Percentiles rank a stretch among this genome's conserved stretches.
Conservation (phyloP, 768 basidiomycete genomes). For the Grammothele lineata region DNA sequence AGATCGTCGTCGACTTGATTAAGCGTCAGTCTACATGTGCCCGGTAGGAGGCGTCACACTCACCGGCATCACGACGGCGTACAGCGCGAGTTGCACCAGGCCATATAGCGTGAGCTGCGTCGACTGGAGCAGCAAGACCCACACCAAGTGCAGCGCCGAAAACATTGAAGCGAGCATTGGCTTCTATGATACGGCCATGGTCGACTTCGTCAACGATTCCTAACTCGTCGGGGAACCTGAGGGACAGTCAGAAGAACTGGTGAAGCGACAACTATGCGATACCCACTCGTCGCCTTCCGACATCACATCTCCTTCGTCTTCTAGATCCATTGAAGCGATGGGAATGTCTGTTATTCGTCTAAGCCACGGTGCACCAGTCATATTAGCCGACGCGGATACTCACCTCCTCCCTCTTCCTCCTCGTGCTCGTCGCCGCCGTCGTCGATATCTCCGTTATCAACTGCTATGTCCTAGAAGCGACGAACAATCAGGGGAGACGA, state of each 20-base stretch:
- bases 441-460: slow-evolving; percentile 31
- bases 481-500: too few species aligned
- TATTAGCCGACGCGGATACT: too few species aligned
- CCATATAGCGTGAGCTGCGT: slow-evolving; percentile 26
- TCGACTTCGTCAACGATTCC: slow-evolving; percentile 37
- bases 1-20: slow-evolving; percentile 54
- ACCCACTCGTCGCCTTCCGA: slow-evolving; percentile 31
- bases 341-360: slow-evolving; percentile 16
- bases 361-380: too few species aligned
- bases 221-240: slow-evolving; percentile 30
- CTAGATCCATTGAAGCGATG: slow-evolving; percentile 24
- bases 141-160: slow-evolving; percentile 1
- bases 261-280: too few species aligned
- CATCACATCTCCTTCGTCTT: slow-evolving; percentile 28
- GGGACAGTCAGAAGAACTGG: neutral
- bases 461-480: slow-evolving; percentile 31
- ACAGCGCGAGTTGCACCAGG: slow-evolving; percentile 40
- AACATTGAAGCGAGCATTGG: neutral
- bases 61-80: slow-evolving; percentile 49
- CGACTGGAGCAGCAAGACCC: slow-evolving; percentile 31
- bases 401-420: slow-evolving; percentile 59
- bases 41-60: slow-evolving; percentile 2
- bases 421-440: slow-evolving; percentile 39
- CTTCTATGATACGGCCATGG: too few species aligned
- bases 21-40: too few species aligned